phyloP scores from a whole-genome alignment of 2,329 filamentous ascomycete species.

The Fonsecaea pedrosoi region DNA sequence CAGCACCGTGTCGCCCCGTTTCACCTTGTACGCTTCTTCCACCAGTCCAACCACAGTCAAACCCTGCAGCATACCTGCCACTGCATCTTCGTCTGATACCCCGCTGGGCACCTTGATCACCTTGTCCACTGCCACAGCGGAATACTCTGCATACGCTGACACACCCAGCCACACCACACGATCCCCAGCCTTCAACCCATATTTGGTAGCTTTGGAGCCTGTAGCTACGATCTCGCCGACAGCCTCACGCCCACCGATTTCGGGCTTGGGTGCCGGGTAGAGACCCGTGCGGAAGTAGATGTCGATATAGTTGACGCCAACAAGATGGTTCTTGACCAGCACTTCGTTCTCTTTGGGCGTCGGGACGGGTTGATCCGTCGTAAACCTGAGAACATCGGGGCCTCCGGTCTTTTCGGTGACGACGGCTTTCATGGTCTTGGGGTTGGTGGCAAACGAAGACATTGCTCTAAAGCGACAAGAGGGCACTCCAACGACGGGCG shows the following conservation, averaged over 20 bases:
- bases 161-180: conserved; percentile 72
- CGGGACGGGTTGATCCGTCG: conserved; percentile 73
- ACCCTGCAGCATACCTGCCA: conserved; percentile 77
- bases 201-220: conserved; percentile 45
- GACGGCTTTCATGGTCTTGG: conserved; percentile 72
- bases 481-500: no score
- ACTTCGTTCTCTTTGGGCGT: conserved; percentile 70
- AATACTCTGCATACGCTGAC: conserved; percentile 66
- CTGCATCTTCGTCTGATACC: conserved; percentile 67
- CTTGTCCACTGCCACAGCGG: conserved; percentile 59
- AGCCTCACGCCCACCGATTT: conserved; percentile 79
- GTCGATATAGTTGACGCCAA: conserved; percentile 87
- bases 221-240: conserved; percentile 71
- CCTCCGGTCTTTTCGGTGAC: conserved; percentile 74
- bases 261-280: conserved; percentile 71
- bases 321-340: conserved; percentile 77
- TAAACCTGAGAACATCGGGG: conserved; percentile 65
- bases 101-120: conserved; percentile 69
- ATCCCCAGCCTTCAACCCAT: conserved; percentile 65
- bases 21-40: conserved; percentile 73
- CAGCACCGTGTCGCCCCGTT: conserved; percentile 79
- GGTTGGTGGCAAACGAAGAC: background rate
- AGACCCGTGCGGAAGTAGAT: conserved; percentile 87
- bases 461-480: no score
- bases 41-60: conserved; percentile 82